Base-by-base conservation (phyloP, 164 flowering plant genomes). In the Vitis rotundifolia region DNA sequence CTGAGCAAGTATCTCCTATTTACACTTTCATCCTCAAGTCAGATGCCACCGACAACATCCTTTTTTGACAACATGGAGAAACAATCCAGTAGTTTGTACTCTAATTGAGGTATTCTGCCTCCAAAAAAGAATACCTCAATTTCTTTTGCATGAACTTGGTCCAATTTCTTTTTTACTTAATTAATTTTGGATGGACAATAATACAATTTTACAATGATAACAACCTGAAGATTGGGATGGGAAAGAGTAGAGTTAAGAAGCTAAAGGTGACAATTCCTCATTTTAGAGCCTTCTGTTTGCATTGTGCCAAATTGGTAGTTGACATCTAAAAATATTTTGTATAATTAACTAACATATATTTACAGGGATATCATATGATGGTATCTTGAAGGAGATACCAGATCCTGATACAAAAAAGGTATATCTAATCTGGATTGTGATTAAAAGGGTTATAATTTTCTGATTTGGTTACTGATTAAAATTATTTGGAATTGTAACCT, bases 211-310 rank as follows among this genome's bases (percentile, higher is more conserved):
- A 26, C 49, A 47, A 47, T 77, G 59, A 7, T 76, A 15, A 58
- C 87, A 93, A 97, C 98, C 98, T 31, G 98, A 91, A 76, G 96
- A 93, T 73, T 93, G 98, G 98, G 98, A 91, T 76, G 98, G 91
- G 71, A 87, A 87, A 69, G 98, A 93, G 72, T 91, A 76, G 75
- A 81, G 98, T 90, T 75, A 86, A 77, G 83, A 93, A 91, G 73
- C 97, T 97, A 1, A 97, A 91, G 90, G 97, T 91, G 79, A 57
- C 6, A 2, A 61, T 1, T 16, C 11, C 14, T 52, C 19, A 12
- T 48, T 53, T 28, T 59, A 5, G 51, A 55, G 29, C 61, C 47
- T 16, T 44, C 47, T 52, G 55, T 8, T 66, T 22, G 22, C 44
- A 31, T 31, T 31, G 1, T 22, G 22, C 22, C 22, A 22, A 31